A percentile compares a stretch with the other conserved stretches of the same genome.
These are phyloP conservation scores for Suillus subaureus DNA, from an alignment of 768 basidiomycete genomes.

Conservation along the genomic window DNA sequence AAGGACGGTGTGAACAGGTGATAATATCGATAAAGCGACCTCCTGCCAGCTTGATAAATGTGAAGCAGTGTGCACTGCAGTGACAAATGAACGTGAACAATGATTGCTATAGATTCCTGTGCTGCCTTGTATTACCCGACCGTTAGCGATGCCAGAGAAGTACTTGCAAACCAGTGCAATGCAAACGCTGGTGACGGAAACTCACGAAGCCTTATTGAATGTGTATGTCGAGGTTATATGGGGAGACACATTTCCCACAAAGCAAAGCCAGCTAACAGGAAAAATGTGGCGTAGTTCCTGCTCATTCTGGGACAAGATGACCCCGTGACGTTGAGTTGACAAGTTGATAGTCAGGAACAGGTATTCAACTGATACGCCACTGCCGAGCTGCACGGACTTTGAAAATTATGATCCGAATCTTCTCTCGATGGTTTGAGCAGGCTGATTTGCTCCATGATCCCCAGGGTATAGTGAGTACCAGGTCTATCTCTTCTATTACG, in stretches of 20 bases:
- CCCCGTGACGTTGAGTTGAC: background rate
- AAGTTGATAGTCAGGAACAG: background rate
- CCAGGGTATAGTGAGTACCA: background rate
- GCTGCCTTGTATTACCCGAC: background rate
- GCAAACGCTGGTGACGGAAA: background rate
- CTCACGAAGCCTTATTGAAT: background rate
- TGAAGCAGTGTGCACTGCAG: background rate
- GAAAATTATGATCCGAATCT: background rate
- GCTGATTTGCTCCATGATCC: background rate
- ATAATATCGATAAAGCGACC: background rate
- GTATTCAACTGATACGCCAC: background rate
- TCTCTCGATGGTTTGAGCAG: too few species aligned
- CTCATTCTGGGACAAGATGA: background rate
- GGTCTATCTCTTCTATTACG: background rate
- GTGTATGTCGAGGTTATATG: background rate
- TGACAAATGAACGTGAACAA: background rate
- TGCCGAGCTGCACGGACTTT: background rate
- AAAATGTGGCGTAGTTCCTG: background rate
- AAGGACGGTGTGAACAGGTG: conserved; percentile 18
- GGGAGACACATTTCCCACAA: background rate
- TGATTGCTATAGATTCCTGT: background rate
- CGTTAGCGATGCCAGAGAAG: background rate
- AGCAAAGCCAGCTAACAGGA: background rate
- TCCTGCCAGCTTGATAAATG: background rate
- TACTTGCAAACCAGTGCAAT: background rate